Evolutionary conservation across 177 flowering plant genomes (phyloP).

Genomic region (Vitis hybrid): DNA sequence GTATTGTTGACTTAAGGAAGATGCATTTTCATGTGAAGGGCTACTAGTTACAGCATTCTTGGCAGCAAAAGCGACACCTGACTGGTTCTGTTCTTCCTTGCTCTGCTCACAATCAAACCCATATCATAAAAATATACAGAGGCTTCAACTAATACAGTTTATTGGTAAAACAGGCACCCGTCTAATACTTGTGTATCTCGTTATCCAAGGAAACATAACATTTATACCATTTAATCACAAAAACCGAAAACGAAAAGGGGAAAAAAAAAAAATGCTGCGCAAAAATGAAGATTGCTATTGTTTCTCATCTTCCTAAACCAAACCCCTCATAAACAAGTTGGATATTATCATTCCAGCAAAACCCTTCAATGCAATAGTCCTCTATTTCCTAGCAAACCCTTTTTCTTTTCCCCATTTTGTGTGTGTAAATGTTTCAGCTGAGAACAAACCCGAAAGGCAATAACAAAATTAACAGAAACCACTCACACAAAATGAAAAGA

Average conservation of each 20-base stretch:
- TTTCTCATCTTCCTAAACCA: no score
- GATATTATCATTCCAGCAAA: no score
- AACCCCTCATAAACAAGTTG: no score
- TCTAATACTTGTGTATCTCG: not conserved
- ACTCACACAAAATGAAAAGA: no score
- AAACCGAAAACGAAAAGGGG: not conserved
- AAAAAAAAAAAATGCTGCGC: no score
- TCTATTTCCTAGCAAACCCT: no score
- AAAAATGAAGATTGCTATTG: not conserved
- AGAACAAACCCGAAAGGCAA: no score
- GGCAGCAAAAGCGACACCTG: not conserved
- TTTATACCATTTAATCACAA: not conserved
- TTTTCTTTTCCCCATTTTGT: no score
- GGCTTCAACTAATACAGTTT: not conserved
- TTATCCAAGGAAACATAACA: not conserved
- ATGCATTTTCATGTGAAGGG: conserved; percentile 9
- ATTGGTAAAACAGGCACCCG: not conserved
- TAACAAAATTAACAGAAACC: no score
- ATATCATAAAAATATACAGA: not conserved
- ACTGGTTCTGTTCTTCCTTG: conserved; percentile 9
- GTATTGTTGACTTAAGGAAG: conserved; percentile 10
- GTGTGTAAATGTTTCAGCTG: no score
- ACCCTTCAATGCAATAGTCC: no score
- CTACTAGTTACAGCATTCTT: conserved; percentile 2
- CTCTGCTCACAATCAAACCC: conserved; percentile 11